A percentile compares a stretch with the other conserved stretches of the same genome.
Evolutionary conservation across 176 grass and related monocot species (phyloP).

Genomic region (Echinochloa phyllopogon): DNA sequence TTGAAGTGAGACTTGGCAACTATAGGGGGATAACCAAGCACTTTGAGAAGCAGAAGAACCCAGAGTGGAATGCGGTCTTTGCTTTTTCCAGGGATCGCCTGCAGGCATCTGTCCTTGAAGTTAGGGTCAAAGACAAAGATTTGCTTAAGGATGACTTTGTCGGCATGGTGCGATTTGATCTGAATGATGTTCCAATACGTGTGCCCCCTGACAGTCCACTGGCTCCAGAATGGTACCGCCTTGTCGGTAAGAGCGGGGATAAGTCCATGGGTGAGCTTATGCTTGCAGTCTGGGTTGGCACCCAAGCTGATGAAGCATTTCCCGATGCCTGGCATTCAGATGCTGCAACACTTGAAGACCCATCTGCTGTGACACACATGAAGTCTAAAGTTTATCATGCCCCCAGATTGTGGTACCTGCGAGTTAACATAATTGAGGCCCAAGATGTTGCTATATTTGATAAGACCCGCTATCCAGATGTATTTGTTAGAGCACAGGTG

Average conservation of each 20-base stretch:
- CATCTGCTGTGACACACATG: constrained; percentile 73
- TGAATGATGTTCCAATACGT: constrained; percentile 87
- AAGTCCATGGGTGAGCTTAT: constrained; percentile 91
- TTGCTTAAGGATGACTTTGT: constrained; percentile 92
- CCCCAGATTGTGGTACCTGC: constrained; percentile 93
- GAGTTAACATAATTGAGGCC: constrained; percentile 89
- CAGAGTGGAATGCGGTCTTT: constrained; percentile 98
- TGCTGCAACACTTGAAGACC: constrained; percentile 54
- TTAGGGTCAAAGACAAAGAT: constrained; percentile 91
- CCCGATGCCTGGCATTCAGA: constrained; percentile 96
- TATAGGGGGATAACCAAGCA: constrained; percentile 87
- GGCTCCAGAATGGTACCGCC: constrained; percentile 96
- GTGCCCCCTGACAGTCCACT: constrained; percentile 94
- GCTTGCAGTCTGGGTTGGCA: constrained; percentile 99
- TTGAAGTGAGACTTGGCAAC: constrained; percentile 91
- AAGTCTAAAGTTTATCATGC: constrained; percentile 98
- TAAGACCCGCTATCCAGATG: constrained; percentile 83
- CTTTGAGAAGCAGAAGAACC: constrained; percentile 92
- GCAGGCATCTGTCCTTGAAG: constrained; percentile 85
- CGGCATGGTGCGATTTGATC: constrained; percentile 82
- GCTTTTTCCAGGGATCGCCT: constrained; percentile 92
- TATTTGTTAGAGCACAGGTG: constrained; percentile 82
- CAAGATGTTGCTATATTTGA: constrained; percentile 89
- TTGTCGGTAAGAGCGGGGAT: constrained; percentile 74
- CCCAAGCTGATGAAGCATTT: constrained; percentile 96